These are phyloP conservation scores for Suhomyces emberorum DNA, from an alignment of 805 yeast genomes.

Conservation along the genomic window DNA sequence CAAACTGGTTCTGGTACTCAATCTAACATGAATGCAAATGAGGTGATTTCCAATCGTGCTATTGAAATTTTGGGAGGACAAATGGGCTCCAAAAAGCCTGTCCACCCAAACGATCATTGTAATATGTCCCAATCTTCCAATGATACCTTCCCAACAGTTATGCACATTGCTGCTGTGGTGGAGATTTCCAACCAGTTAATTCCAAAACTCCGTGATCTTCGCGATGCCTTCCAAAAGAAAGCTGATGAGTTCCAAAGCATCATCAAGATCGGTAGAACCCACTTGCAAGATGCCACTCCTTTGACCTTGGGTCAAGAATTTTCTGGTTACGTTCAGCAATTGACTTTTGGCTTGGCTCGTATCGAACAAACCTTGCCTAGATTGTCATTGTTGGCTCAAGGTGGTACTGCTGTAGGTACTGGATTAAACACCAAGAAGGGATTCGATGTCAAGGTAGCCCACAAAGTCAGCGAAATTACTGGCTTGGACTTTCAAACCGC, in stretches of 20 bases:
- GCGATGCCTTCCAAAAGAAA: conserved; percentile 30
- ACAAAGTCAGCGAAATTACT: conserved; percentile 30
- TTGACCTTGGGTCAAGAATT: conserved; percentile 40
- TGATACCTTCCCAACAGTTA: conserved; percentile 41
- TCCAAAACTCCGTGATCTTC: conserved; percentile 32
- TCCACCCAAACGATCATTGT: conserved; percentile 40
- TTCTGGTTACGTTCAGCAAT: conserved; percentile 38
- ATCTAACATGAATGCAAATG: conserved; percentile 40
- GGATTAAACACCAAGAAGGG: conserved; percentile 37
- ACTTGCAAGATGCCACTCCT: conserved; percentile 41
- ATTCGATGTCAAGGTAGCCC: conserved; percentile 34
- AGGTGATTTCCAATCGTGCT: conserved; percentile 38
- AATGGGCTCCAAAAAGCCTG: conserved; percentile 36
- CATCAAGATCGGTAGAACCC: conserved; percentile 40
- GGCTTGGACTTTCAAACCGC: conserved; percentile 35
- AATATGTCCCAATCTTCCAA: conserved; percentile 40
- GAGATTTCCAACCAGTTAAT: conserved; percentile 28
- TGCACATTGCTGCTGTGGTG: conserved; percentile 41
- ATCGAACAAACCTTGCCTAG: conserved; percentile 31
- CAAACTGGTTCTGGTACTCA: conserved; percentile 43
- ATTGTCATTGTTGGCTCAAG: conserved; percentile 35
- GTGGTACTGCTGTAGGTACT: conserved; percentile 43
- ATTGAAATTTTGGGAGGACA: conserved; percentile 38
- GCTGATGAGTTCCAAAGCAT: conserved; percentile 30
- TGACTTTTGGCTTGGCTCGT: conserved; percentile 33